Evolutionary conservation across 2,329 filamentous ascomycete genomes (phyloP).

Genomic region (Hirsutella thompsonii): DNA sequence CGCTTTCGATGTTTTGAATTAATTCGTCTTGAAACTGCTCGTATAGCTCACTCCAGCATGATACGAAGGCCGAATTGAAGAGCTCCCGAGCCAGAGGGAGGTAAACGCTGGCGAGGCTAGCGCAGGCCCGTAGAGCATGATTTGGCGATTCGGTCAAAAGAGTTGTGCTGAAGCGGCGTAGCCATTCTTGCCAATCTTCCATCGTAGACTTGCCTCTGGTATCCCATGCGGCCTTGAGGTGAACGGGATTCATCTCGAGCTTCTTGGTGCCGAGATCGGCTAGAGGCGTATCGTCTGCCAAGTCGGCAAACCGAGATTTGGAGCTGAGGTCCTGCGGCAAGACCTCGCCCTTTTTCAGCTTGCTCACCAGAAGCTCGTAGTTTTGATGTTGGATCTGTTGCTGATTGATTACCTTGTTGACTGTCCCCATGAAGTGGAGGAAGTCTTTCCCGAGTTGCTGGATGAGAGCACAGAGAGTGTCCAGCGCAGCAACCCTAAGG

Average conservation of each 20-base stretch:
- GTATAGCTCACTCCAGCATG: constrained; percentile 96
- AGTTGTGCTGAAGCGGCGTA: constrained; percentile 90
- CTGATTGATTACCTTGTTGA: constrained; percentile 72
- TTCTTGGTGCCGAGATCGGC: constrained; percentile 86
- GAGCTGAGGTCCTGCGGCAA: constrained; percentile 91
- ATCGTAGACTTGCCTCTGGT: constrained; percentile 92
- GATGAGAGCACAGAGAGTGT: constrained; percentile 89
- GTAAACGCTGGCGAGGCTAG: constrained; percentile 80
- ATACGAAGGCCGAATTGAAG: constrained; percentile 98
- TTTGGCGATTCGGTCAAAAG: constrained; percentile 91
- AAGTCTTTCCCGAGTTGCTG: constrained; percentile 95
- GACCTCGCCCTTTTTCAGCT: constrained; percentile 86
- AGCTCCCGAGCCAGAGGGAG: constrained; percentile 82
- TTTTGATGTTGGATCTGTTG: constrained; percentile 81
- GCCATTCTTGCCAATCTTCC: constrained; percentile 99
- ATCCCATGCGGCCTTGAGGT: constrained; percentile 95
- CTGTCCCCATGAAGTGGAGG: constrained; percentile 81
- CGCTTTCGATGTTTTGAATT: constrained; percentile 88
- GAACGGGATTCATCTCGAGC: constrained; percentile 91
- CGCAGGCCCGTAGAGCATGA: constrained; percentile 86
- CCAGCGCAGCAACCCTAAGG: constrained; percentile 70
- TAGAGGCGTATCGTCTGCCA: constrained; percentile 67
- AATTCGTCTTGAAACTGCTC: constrained; percentile 95
- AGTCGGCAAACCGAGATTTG: constrained; percentile 65
- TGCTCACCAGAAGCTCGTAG: constrained; percentile 84